Conservation (phyloP, 192 early-diverging fungal species). For the Mortierella claussenii region DNA sequence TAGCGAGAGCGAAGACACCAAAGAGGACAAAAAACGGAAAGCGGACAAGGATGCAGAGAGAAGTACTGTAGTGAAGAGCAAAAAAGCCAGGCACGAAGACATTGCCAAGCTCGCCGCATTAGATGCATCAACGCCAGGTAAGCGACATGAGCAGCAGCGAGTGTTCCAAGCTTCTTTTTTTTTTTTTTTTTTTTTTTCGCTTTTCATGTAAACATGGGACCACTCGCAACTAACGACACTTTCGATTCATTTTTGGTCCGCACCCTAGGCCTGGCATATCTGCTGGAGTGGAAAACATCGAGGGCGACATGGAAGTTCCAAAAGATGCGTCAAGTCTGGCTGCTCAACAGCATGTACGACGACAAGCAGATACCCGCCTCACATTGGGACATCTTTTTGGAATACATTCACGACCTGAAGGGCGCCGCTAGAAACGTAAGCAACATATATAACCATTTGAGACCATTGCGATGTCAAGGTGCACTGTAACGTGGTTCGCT, state of each 20-base stretch:
- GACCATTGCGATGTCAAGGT: no score
- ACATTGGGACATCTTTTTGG: constrained; percentile 49
- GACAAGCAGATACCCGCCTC: constrained; percentile 34
- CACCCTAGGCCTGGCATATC: constrained; percentile 40
- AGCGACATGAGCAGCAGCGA: no score
- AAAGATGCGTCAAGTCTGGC: constrained; percentile 54
- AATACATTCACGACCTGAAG: constrained; percentile 52
- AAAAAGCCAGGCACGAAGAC: constrained; percentile 28
- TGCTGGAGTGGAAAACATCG: constrained; percentile 43
- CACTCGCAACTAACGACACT: no score
- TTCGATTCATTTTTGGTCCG: not conserved
- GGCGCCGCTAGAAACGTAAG: constrained; percentile 53
- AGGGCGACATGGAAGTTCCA: constrained; percentile 54
- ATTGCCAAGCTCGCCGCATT: constrained; percentile 1
- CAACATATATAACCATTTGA: no score
- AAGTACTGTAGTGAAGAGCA: not conserved
- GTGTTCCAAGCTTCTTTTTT: not conserved
- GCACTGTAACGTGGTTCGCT: no score
- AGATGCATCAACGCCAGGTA: constrained; percentile 32
- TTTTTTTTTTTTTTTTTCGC: no score
- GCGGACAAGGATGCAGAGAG: constrained; percentile 14
- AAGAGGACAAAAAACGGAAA: constrained; percentile 22
- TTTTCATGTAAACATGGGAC: not conserved
- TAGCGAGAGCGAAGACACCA: constrained; percentile 11
- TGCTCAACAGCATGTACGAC: constrained; percentile 48